phyloP scores from a whole-genome alignment of 164 flowering plant species.

The Stephania japonica region DNA sequence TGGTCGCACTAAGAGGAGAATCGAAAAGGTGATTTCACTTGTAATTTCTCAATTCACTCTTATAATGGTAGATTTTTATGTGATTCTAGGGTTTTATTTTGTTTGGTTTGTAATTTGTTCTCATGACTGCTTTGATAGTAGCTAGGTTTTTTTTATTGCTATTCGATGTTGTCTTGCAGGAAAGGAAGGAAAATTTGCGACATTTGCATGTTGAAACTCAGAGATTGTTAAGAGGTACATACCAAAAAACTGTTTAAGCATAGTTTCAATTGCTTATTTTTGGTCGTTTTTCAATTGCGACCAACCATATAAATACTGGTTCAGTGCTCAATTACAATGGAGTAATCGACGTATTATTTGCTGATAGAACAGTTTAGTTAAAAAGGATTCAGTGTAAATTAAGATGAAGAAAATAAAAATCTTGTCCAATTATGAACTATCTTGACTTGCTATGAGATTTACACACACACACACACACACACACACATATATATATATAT shows the following conservation, averaged over 20 bases:
- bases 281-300: no score
- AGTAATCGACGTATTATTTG: neutral
- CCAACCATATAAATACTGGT: neutral
- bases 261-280: neutral
- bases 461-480: no score
- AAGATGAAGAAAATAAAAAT: neutral
- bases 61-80: no score
- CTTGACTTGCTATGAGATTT: neutral
- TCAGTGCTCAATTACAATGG: neutral
- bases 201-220: conserved; percentile 75
- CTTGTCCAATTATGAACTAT: neutral
- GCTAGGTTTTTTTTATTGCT: neutral
- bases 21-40: conserved; percentile 41
- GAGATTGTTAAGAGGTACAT: conserved; percentile 82
- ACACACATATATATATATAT: no score
- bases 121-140: no score
- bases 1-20: conserved; percentile 26
- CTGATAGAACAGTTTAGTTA: no score
- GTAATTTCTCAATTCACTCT: neutral
- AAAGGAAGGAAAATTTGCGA: conserved; percentile 40
- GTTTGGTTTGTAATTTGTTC: no score
- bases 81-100: no score
- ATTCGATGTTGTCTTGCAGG: conserved; percentile 32
- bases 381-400: no score
- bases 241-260: neutral